phyloP scores from a whole-genome alignment of 2,329 filamentous ascomycete species.

The Calonectria montana region DNA sequence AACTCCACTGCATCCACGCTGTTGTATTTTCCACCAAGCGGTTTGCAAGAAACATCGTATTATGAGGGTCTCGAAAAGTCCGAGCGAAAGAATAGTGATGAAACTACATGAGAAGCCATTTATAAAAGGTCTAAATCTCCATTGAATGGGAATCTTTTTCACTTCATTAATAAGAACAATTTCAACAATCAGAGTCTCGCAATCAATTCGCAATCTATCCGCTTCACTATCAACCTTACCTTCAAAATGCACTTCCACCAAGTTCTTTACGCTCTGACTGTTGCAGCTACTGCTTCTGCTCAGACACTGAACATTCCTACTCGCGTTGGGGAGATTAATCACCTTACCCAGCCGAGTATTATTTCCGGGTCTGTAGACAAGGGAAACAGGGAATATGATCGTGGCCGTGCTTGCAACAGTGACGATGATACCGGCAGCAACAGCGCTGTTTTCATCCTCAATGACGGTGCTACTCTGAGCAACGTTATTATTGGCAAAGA shows the following conservation, averaged over 20 bases:
- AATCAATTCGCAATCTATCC: no score
- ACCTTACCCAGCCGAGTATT: background rate
- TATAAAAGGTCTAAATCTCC: no score
- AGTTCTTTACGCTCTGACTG: background rate
- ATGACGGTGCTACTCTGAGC: constrained; percentile 7
- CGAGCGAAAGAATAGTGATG: no score
- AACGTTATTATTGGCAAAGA: constrained; percentile 29
- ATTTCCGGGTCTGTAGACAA: background rate
- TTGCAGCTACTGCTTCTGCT: background rate
- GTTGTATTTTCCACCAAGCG: no score
- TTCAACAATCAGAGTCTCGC: no score
- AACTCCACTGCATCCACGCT: no score
- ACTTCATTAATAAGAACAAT: no score
- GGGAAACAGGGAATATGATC: constrained; percentile 12
- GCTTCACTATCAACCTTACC: no score
- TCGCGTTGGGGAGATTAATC: background rate
- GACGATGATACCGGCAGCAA: constrained; percentile 1
- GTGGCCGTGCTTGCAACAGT: constrained; percentile 7
- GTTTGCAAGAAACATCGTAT: no score
- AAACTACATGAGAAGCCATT: no score
- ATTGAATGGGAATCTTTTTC: no score
- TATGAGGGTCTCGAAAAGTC: no score
- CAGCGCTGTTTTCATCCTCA: constrained; percentile 28
- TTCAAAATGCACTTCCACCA: constrained; percentile 10
- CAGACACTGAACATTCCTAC: constrained; percentile 10